A percentile compares a stretch with the other conserved stretches of the same genome.
These are phyloP conservation scores for Penicillium roqueforti DNA, from an alignment of 495 filamentous ascomycete species.

Conservation along the genomic window DNA sequence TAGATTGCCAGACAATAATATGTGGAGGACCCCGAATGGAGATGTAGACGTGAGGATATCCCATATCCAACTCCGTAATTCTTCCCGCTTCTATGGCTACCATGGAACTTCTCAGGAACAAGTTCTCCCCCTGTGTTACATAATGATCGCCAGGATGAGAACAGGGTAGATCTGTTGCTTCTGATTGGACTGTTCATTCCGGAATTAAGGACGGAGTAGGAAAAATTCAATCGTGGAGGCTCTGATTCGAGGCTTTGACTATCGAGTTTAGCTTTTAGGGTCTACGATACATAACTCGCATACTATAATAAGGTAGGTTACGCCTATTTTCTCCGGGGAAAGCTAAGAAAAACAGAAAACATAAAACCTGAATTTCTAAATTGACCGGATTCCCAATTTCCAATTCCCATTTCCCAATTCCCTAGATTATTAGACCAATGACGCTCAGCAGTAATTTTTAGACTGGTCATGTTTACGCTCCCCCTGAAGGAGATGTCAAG, in stretches of 20 bases:
- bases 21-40: slow-evolving; percentile 2
- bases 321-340: neutral
- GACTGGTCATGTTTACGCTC: slow-evolving; percentile 3
- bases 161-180: slow-evolving; percentile 17
- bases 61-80: neutral
- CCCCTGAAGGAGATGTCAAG: slow-evolving; percentile 14
- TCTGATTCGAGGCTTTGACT: slow-evolving; percentile 4
- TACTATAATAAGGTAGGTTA: neutral
- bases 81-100: slow-evolving; percentile 9
- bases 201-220: neutral
- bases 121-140: slow-evolving; percentile 20
- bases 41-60: no score
- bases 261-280: neutral
- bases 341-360: no score
- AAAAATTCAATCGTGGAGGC: slow-evolving; percentile 1
- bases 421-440: no score
- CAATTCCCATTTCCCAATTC: no score
- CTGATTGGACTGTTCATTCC: neutral
- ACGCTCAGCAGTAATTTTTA: slow-evolving; percentile 2
- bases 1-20: slow-evolving; percentile 9
- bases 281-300: neutral
- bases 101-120: slow-evolving; percentile 10
- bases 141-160: slow-evolving; percentile 19
- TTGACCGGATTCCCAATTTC: no score
- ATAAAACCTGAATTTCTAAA: no score